These are phyloP conservation scores for Penicillium crystallinum DNA, from an alignment of 495 filamentous ascomycete genomes.

Conservation along the genomic window DNA sequence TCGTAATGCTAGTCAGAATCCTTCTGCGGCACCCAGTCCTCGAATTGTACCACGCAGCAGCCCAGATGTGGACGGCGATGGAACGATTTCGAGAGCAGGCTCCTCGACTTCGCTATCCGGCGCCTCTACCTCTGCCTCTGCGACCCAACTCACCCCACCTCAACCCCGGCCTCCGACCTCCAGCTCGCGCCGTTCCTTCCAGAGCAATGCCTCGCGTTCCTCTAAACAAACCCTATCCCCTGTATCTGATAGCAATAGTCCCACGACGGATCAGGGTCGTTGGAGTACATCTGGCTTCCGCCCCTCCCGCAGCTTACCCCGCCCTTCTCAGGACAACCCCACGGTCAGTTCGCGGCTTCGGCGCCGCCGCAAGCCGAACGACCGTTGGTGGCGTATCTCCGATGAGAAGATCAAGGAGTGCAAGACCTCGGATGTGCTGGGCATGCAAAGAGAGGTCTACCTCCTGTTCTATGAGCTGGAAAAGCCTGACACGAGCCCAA, in stretches of 20 bases:
- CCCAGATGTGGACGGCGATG: conserved; percentile 24
- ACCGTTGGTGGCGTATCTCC: conserved; percentile 96
- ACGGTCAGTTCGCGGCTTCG: conserved; percentile 36
- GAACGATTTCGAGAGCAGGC: conserved; percentile 30
- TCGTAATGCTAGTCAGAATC: conserved; percentile 44
- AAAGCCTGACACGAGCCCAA: conserved; percentile 20
- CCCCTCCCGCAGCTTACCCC: conserved; percentile 22
- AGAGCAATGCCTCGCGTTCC: conserved; percentile 31
- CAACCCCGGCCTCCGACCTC: conserved; percentile 36
- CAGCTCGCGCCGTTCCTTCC: conserved; percentile 34
- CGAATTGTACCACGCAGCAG: conserved; percentile 27
- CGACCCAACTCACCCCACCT: conserved; percentile 26
- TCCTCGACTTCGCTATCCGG: conserved; percentile 42
- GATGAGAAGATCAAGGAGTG: conserved; percentile 96
- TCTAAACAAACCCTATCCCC: conserved; percentile 20
- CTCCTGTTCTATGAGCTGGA: conserved; percentile 93
- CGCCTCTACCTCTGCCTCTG: conserved; percentile 19
- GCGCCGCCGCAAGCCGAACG: conserved; percentile 54
- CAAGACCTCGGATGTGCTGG: conserved; percentile 82
- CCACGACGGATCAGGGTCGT: conserved; percentile 23
- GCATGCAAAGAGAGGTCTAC: conserved; percentile 95
- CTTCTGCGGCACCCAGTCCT: conserved; percentile 42
- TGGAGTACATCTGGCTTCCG: conserved; percentile 28
- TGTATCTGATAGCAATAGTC: conserved; percentile 24
- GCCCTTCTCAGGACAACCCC: conserved; percentile 18